phyloP scores from a whole-genome alignment of 2,329 filamentous ascomycete species.

The Neospermospora avenae region DNA sequence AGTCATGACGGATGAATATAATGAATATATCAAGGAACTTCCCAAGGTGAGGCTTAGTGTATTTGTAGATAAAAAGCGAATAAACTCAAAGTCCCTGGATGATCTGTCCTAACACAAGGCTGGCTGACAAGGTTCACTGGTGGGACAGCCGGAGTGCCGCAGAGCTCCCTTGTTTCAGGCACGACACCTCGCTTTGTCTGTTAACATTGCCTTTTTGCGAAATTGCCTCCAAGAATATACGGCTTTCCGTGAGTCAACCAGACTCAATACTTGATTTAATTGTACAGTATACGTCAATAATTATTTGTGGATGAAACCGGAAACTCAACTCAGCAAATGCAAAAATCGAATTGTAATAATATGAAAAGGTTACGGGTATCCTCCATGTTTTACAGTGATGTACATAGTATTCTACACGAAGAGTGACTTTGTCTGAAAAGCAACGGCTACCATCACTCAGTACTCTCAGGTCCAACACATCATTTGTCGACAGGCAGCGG shows the following conservation, averaged over 20 bases:
- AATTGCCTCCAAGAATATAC: too few species aligned
- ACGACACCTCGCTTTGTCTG: neutral
- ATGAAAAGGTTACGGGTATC: too few species aligned
- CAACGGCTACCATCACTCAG: neutral
- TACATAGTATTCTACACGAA: neutral
- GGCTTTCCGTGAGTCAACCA: too few species aligned
- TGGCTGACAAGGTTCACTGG: neutral
- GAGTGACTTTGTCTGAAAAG: neutral
- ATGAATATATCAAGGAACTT: conserved; percentile 11
- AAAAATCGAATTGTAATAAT: too few species aligned
- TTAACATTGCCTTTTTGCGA: neutral
- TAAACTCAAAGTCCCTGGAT: neutral
- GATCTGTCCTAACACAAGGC: conserved; percentile 10
- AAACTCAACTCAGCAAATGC: too few species aligned
- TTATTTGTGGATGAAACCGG: too few species aligned
- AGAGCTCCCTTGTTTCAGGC: neutral
- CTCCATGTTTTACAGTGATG: neutral
- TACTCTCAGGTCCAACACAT: conserved; percentile 9
- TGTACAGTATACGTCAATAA: too few species aligned
- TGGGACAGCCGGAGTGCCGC: neutral
- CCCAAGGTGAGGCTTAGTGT: conserved; percentile 1
- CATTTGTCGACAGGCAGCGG: conserved; percentile 43
- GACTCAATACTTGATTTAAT: too few species aligned
- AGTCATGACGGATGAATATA: conserved; percentile 16
- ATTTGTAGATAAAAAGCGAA: neutral